Evolutionary conservation across 1,139 yeast species (phyloP), one percentile per base, ranked within the genome.

Genomic region (Protomyces macrosporus): DNA sequence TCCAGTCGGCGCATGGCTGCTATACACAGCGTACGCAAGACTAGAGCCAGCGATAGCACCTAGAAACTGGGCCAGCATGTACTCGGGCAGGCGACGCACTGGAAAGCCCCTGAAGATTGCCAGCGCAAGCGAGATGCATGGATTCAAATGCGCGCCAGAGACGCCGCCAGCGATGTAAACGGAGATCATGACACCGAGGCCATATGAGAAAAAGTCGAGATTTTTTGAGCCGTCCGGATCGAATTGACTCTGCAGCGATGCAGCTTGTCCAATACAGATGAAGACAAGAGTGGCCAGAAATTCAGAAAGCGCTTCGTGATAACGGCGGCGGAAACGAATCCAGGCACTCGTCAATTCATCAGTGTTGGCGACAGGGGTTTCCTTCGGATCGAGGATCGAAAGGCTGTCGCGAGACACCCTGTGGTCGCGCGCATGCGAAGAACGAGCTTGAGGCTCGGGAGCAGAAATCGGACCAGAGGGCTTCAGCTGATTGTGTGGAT

Each of bases 141-240:
- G 75, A 65, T 73, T 73, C 30, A 73, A 65, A 58, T 73, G 76
- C n/a, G 74, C 76, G 33, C 74, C 76, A 7, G 74, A 71, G 51
- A 70, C 65, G 16, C 75, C 74, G 53, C 74, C 75, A 16, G 73
- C 65, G 36, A 65, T 37, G 48, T 62, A 66, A 10, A 66, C 60
- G 7, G 56, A 55, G 34, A 32, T 12, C 52, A 45, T 45, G 34
- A 45, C 34, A 7, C 52, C 52, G 52, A 45, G 10, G 32, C 52
- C 52, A 23, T 32, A 45, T n/a, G 34, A 23, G 6, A 45, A 12
- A 14, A 16, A 10, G 12, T 12, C 32, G n/a, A 23, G 14, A 6
- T 12, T 45, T 3, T 32, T 32, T 3, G 32, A 45, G 52, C 34
- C 52, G 12, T 23, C 52, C 12, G 34, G 34, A 23, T 32, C 52